Evolutionary conservation across 345 rosid genomes (phyloP), one percentile per base, ranked within the genome.

Genomic region (Psidium friedrichsthalianum): DNA sequence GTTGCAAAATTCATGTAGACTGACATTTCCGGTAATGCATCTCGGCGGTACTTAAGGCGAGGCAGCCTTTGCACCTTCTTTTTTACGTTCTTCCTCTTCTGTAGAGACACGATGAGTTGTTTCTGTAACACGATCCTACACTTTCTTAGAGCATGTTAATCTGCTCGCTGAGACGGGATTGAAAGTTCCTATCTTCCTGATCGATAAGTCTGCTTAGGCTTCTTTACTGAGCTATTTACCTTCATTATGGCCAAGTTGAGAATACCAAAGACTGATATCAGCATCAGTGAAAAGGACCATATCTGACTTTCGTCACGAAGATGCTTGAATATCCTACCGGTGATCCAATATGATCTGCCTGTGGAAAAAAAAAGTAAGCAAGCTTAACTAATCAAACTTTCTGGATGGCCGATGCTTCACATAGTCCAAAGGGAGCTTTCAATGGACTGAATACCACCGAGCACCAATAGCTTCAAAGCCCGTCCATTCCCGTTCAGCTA

Each of bases 161-260:
- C 42, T 29, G 74, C 74, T 27, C 0, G 0, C 74, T 61, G 42
- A 61, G 74, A 61, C 0, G 0, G 74, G 74, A 61, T 61, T 61
- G 21, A 29, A 61, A 0, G 0, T 13, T 61, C 3, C 40, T 14
- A 6, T 0, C 27, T 14, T 29, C 74, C 0, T 61, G 0, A 61
- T 61, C 5, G 1, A 15, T 27, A 40, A 29, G 20, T 61, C 74
- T 61, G 42, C 40, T 61, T 14, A 15, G 74, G 21, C 74, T 0
- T 29, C 74, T 61, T 61, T 13, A 5, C 74, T 27, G 21, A 61
- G 40, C 40, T 0, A 29, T 14, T 14, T 29, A 61, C 1, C 40
- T 61, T 61, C 74, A 14, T 36, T 29, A 13, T 0, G 74, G 40
- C 74, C 74, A 14, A 61, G 74, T 27, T 61, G 42, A 61, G 14